These are phyloP conservation scores for Chrysoporthe cubensis DNA, from an alignment of 2,329 filamentous ascomycete species.

Conservation along the genomic window DNA sequence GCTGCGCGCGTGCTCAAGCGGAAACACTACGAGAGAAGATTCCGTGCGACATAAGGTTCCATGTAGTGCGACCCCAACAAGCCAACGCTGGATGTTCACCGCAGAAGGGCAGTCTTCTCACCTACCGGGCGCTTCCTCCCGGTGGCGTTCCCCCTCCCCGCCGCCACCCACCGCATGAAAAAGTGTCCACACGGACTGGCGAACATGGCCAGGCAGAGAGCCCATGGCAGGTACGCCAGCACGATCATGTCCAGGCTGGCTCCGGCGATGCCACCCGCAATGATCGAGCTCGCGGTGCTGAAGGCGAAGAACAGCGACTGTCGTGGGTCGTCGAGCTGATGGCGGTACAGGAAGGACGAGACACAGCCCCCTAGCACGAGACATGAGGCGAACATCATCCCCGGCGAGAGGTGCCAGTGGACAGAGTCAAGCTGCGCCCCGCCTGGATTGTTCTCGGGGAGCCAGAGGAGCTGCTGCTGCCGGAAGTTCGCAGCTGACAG, in stretches of 20 bases:
- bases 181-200: constrained; percentile 36
- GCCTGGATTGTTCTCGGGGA: not conserved
- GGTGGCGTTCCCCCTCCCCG: not conserved
- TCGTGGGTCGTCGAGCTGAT: constrained; percentile 37
- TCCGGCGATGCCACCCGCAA: constrained; percentile 34
- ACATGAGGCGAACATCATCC: constrained; percentile 40
- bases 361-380: constrained; percentile 42
- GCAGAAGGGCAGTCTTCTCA: constrained; percentile 5
- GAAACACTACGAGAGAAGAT: not conserved
- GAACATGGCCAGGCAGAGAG: constrained; percentile 42
- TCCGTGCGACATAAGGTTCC: not conserved
- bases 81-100: not conserved
- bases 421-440: constrained; percentile 21
- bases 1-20: not conserved
- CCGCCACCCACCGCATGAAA: not conserved
- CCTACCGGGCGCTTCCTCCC: not conserved
- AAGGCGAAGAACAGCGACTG: constrained; percentile 39
- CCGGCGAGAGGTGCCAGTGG: constrained; percentile 38
- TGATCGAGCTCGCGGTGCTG: constrained; percentile 32
- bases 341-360: constrained; percentile 42
- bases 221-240: constrained; percentile 41
- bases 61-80: not conserved
- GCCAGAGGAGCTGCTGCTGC: not conserved
- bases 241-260: constrained; percentile 39
- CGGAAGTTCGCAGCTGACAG: not conserved